Base-by-base conservation (phyloP, 192 early-diverging fungal species). In the Cetraspora pellucida region DNA sequence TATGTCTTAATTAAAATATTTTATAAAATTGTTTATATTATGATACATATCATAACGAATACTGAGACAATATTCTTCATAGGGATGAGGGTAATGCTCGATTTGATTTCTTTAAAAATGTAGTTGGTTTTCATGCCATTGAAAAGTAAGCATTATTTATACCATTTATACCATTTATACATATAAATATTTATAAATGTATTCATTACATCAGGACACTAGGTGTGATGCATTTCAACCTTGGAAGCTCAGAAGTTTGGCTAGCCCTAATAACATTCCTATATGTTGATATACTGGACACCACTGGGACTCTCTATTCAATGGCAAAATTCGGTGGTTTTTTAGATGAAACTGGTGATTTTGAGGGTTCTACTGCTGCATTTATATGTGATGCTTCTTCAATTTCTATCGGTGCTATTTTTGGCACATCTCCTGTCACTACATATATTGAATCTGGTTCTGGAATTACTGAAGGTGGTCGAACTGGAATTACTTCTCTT, bases 241-340 rank as follows among this genome's bases (percentile, higher is more conserved):
- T 91, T 21, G 63, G 83, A 10, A 83, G 79, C 49, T 81, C 84
- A 43, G 87, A 91, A 50, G 78, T 94, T 57, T 95, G 93, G 92
- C 84, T 93, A 30, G 93, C 94, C 9, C 84, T 95, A 59, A 86
- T 95, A 58, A 95, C 91, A 2, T 93, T 95, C 82, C 80, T 95
- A 58, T 95, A 94, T 72, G 91, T 95, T 74, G 94, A 95, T 81
- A 92, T 95, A 57, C 81, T 95, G 75, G 94, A 95, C 79, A 93
- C 92, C 67, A 95, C 93, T 4, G 93, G 92, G 52, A 93, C 92
- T 23, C 83, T 95, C 82, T 94, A 91, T 78, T 93, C 92, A 21
- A 93, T 94, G 91, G 92, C 93, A 55, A 87, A 87, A 77, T 93
- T 92, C 79, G 94, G 90, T 77, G 92, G 93, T 13, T 93, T 90